Evolutionary conservation across 495 filamentous ascomycete species (phyloP).

Genomic region (Hypoxylon fragiforme): DNA sequence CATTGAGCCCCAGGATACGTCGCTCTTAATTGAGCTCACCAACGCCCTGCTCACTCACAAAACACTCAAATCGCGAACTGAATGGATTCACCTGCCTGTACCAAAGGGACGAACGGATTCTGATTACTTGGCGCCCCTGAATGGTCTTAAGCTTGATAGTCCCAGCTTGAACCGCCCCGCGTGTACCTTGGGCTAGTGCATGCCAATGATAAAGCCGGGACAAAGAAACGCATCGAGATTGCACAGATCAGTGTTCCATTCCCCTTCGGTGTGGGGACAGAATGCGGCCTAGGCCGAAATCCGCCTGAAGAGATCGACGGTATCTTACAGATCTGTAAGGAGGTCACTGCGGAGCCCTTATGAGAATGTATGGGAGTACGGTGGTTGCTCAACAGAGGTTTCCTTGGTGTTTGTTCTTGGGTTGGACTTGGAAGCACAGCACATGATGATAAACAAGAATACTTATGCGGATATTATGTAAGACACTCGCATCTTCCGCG

Average conservation of each 20-base stretch:
- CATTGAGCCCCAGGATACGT: conserved; percentile 43
- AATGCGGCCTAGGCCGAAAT: conserved; percentile 50
- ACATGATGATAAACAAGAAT: no score
- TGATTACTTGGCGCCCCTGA: conserved; percentile 32
- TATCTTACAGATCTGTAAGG: conserved; percentile 32
- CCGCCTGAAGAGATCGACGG: conserved; percentile 44
- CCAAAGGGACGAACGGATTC: conserved; percentile 37
- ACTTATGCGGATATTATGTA: no score
- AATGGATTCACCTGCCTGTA: conserved; percentile 53
- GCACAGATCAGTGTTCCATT: conserved; percentile 36
- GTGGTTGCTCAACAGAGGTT: neutral
- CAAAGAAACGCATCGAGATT: conserved; percentile 40
- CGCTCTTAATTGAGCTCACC: conserved; percentile 38
- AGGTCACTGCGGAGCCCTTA: conserved; percentile 12
- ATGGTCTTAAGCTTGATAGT: conserved; percentile 36
- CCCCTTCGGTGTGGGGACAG: conserved; percentile 45
- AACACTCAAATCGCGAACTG: conserved; percentile 28
- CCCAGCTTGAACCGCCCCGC: conserved; percentile 19
- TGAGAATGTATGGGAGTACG: neutral
- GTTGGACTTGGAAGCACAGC: no score
- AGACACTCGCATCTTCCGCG: no score
- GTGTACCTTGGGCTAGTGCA: conserved; percentile 50
- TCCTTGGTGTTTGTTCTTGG: no score
- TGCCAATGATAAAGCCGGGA: conserved; percentile 45
- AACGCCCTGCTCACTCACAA: conserved; percentile 27